Base-by-base conservation (phyloP, 345 rosid species). In the sweet orange (Citrus sinensis) region DNA sequence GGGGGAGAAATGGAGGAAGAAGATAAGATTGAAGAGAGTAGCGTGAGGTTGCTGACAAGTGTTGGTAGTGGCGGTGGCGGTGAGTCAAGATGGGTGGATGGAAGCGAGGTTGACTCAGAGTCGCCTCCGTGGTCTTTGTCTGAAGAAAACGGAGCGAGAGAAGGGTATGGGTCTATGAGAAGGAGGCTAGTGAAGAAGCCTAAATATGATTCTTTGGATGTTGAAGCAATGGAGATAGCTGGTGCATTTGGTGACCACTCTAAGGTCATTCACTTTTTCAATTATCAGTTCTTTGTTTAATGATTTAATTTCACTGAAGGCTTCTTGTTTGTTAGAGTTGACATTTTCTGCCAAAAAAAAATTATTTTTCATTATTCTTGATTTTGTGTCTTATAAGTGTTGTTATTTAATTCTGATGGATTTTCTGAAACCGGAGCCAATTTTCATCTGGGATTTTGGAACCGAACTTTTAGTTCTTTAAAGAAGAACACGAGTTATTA, bases 201-300 rank as follows among this genome's bases (percentile, higher is more conserved):
- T 8, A 91, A 82, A 86, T 88, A 70, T 69, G 92, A 96, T 82
- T 94, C 97, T 83, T 87, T 96, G 69, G 98, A 96, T 83, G 99
- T 94, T 73, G 98, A 93, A 87, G 94, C 99, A 66, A 92, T 96
- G 99, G 98, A 91, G 80, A 82, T 95, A 83, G 89, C 90, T 66
- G 91, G 89, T 78, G 86, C 88, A 84, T 89, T 81, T 78, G 81
- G 76, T 46, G 91, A 89, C 76, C 81, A 71, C 77, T 72, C 84
- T 17, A 95, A 93, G 94, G 98, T 93, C 71, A 17, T 40, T 39
- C 20, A 40, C 32, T 66, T 61, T n/a, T 68, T 22, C 8, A 17
- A 65, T 65, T 34, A 6, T 72, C 56, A 0, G 7, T 64, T 59
- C 30, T 58, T 59, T 37, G 74, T 11, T 46, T 46, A 49, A 20